phyloP scores from a whole-genome alignment of 371 early-diverging fungal species.

The Saksenaea oblongispora region DNA sequence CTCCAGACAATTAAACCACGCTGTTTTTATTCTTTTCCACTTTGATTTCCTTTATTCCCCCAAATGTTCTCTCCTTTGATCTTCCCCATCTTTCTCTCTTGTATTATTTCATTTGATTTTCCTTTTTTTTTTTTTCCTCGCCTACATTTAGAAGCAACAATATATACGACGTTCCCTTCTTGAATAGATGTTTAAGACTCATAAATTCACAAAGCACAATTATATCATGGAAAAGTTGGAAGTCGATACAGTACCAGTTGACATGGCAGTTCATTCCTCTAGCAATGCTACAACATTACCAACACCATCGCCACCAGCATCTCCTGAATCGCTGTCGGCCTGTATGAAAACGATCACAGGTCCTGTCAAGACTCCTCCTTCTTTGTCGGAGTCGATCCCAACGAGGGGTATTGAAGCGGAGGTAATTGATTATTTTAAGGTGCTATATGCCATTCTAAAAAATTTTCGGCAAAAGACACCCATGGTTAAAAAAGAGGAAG shows the following conservation, averaged over 20 bases:
- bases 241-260: neutral
- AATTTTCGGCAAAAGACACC: neutral
- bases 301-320: neutral
- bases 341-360: neutral
- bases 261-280: neutral
- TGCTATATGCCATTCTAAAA: neutral
- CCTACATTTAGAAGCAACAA: neutral
- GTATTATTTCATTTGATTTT: constrained; percentile 1
- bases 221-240: neutral
- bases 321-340: neutral
- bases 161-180: neutral
- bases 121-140: neutral
- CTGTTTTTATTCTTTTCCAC: constrained; percentile 5
- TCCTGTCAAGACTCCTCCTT: neutral
- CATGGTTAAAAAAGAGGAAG: neutral
- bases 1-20: neutral
- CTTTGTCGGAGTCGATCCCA: neutral
- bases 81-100: neutral
- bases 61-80: neutral
- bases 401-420: neutral
- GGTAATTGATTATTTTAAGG: neutral
- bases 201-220: neutral
- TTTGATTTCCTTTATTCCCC: constrained; percentile 3
- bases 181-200: neutral
- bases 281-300: neutral